Evolutionary conservation across 106 monocot species (phyloP).

Genomic region (Dactylorhiza incarnata): DNA sequence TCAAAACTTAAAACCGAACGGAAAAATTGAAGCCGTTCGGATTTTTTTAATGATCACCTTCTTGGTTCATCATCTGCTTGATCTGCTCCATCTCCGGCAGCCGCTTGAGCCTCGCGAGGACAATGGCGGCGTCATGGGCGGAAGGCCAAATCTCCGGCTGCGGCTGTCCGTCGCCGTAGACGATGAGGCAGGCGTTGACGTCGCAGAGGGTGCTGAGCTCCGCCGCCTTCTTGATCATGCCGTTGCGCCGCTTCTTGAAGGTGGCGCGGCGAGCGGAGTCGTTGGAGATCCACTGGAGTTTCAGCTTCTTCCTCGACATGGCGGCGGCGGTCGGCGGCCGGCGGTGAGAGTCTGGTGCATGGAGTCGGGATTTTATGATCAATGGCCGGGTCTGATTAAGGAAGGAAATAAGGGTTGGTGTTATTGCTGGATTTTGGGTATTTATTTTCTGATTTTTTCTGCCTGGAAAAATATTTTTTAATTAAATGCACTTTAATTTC

Average conservation of each 20-base stretch:
- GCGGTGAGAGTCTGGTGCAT: too few relatives aligned
- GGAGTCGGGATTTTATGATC: too few relatives aligned
- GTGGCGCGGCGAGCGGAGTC: constrained; percentile 22
- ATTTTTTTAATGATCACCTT: neutral
- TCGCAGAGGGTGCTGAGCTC: constrained; percentile 35
- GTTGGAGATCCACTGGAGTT: constrained; percentile 29
- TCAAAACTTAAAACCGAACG: too few relatives aligned
- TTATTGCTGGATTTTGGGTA: too few relatives aligned
- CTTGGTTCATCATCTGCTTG: constrained; percentile 45
- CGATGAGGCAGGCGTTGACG: constrained; percentile 28
- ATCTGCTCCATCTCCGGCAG: constrained; percentile 37
- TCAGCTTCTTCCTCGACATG: constrained; percentile 52
- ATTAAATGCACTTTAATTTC: too few relatives aligned
- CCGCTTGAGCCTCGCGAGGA: constrained; percentile 22
- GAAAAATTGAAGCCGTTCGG: too few relatives aligned
- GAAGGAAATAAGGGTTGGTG: too few relatives aligned
- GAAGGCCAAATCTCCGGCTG: constrained; percentile 39
- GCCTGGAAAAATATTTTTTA: too few relatives aligned
- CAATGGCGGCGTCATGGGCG: neutral
- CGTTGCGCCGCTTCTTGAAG: constrained; percentile 37
- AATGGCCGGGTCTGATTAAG: too few relatives aligned
- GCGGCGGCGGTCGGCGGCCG: too few relatives aligned
- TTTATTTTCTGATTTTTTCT: too few relatives aligned
- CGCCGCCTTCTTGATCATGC: constrained; percentile 37
- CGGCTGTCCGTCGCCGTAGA: constrained; percentile 21